These are phyloP conservation scores for Cajanus cajan DNA, from an alignment of 306 rosid genomes.

Conservation along the genomic window DNA sequence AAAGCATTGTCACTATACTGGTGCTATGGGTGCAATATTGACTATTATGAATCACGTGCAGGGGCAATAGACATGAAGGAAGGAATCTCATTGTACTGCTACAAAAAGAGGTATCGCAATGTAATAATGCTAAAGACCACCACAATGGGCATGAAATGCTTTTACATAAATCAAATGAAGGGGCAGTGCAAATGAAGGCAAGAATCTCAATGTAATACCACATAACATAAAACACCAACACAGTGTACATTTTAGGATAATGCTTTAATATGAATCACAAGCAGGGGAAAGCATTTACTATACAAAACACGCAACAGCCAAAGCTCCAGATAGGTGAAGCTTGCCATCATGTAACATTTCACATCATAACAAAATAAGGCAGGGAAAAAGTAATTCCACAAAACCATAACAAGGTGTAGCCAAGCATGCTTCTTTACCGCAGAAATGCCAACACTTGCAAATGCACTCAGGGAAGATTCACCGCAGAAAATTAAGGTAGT, in stretches of 20 bases:
- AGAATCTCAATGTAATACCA: background rate
- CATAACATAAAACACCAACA: background rate
- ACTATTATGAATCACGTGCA: background rate
- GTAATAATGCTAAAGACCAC: background rate
- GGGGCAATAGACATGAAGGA: background rate
- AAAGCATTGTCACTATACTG: background rate
- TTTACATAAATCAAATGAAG: background rate
- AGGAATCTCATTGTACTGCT: background rate
- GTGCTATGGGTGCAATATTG: background rate
- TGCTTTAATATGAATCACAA: background rate
- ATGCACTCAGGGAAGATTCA: background rate
- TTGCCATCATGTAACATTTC: background rate
- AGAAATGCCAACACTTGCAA: no score
- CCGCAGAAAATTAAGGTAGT: background rate
- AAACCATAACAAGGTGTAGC: no score
- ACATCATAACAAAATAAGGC: background rate
- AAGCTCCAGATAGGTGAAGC: background rate
- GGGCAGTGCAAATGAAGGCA: background rate
- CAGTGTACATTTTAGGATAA: background rate
- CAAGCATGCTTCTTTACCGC: no score
- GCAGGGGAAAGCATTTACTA: background rate
- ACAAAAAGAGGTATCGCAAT: background rate
- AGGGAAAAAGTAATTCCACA: no score
- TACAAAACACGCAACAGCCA: background rate
- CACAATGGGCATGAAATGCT: background rate